These are phyloP conservation scores for Juncus inflexus DNA, from an alignment of 176 grass and related monocot species.

Conservation along the genomic window DNA sequence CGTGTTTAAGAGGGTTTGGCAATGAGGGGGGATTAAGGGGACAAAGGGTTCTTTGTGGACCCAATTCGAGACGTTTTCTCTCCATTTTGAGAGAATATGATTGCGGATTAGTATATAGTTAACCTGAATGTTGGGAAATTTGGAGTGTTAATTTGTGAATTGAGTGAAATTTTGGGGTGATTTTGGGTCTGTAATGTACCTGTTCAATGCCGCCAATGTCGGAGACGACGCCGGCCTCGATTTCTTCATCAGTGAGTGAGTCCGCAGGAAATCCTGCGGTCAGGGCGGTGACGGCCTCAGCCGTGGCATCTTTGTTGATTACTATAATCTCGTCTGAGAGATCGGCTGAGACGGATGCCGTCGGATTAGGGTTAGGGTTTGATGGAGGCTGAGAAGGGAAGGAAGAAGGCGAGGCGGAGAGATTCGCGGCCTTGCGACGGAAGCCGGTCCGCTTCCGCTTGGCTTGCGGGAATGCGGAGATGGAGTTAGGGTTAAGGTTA, in stretches of 20 bases:
- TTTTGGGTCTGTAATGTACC: not conserved
- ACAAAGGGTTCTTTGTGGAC: conserved; percentile 64
- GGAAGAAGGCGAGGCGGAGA: conserved; percentile 24
- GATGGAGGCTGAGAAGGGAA: not conserved
- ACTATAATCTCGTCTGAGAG: conserved; percentile 92
- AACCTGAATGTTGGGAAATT: conserved; percentile 28
- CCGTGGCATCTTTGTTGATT: conserved; percentile 86
- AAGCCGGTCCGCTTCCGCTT: conserved; percentile 96
- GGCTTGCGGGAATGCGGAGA: conserved; percentile 34
- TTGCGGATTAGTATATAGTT: conserved; percentile 98
- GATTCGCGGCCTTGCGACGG: conserved; percentile 62
- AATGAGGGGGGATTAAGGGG: conserved; percentile 67
- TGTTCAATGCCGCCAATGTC: conserved; percentile 93
- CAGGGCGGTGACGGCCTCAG: conserved; percentile 87
- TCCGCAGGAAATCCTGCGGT: conserved; percentile 82
- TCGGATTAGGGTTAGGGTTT: conserved; percentile 2
- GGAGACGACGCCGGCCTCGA: conserved; percentile 86
- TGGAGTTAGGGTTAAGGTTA: conserved; percentile 30
- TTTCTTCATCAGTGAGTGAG: conserved; percentile 98
- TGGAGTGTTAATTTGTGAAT: too few relatives aligned
- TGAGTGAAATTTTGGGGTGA: too few relatives aligned
- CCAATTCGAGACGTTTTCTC: conserved; percentile 74
- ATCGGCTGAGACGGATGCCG: conserved; percentile 25
- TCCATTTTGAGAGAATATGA: conserved; percentile 75
- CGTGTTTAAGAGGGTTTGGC: conserved; percentile 64